A percentile compares a stretch with the other conserved stretches of the same genome.
Conservation (phyloP, 371 early-diverging fungal genomes). For the Entomophthora muscae region DNA sequence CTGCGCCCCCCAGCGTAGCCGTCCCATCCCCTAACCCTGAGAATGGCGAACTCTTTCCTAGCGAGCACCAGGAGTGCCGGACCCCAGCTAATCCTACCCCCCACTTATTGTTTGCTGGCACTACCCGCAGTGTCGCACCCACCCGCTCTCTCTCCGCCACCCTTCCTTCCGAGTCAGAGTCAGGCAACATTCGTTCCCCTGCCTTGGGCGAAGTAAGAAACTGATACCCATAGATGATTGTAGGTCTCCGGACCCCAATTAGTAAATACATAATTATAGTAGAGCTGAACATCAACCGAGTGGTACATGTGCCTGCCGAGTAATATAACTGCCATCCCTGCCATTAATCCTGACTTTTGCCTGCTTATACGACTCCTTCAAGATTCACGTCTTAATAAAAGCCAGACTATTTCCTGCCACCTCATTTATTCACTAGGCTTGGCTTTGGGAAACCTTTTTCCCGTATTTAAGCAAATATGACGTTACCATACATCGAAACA, state of each 20-base stretch:
- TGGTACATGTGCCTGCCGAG: background rate
- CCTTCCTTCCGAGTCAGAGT: background rate
- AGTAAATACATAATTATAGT: background rate
- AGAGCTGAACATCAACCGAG: background rate
- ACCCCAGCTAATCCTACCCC: slow-evolving; percentile 4
- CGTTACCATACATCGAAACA: no score
- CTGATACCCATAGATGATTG: background rate
- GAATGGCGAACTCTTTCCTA: background rate
- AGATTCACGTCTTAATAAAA: background rate
- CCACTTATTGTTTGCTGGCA: background rate
- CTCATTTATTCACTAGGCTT: no score
- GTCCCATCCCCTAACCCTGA: background rate
- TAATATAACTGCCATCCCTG: background rate
- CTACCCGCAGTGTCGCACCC: background rate
- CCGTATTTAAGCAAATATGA: no score
- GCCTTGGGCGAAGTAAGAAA: slow-evolving; percentile 4
- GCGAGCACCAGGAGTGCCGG: slow-evolving; percentile 2
- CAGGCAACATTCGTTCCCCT: background rate
- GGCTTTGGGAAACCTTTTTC: no score
- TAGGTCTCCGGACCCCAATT: background rate
- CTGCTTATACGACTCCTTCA: background rate
- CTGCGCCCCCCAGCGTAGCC: background rate
- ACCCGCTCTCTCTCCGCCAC: background rate
- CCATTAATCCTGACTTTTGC: background rate
- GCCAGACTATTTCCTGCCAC: background rate